phyloP scores from a whole-genome alignment of 2,329 filamentous ascomycete genomes.

The Pestalotiopsis sp. region DNA sequence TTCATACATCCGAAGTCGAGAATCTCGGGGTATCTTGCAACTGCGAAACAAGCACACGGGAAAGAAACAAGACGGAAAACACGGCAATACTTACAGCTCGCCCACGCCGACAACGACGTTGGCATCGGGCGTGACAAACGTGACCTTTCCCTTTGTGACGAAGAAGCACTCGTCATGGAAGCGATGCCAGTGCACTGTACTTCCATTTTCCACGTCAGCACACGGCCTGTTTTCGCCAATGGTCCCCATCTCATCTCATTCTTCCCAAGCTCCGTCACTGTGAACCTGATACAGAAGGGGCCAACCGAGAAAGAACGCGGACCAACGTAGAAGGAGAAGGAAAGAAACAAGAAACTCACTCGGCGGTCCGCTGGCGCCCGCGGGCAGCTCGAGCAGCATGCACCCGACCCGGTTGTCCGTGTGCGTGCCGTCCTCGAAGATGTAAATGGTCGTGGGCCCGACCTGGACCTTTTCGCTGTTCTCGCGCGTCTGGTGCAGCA shows the following conservation, averaged over 20 bases:
- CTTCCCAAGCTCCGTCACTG: not conserved
- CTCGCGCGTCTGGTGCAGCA: constrained; percentile 31
- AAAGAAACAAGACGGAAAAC: not conserved
- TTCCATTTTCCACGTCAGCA: not conserved
- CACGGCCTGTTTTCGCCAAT: not conserved
- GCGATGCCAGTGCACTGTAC: constrained; percentile 38
- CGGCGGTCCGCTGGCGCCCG: constrained; percentile 34
- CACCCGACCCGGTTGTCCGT: constrained; percentile 37
- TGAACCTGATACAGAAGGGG: no score
- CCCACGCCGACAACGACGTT: constrained; percentile 31
- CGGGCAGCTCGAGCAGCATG: constrained; percentile 34
- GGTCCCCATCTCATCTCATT: not conserved
- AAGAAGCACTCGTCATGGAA: constrained; percentile 41
- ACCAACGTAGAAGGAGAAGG: no score
- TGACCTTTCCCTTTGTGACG: constrained; percentile 35
- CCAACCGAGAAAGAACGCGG: no score
- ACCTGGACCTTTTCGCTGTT: constrained; percentile 33
- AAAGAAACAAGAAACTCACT: not conserved
- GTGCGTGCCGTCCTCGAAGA: constrained; percentile 37
- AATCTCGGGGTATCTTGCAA: not conserved
- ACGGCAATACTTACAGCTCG: constrained; percentile 22
- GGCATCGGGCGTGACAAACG: constrained; percentile 36
- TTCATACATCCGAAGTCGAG: not conserved
- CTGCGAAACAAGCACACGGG: not conserved
- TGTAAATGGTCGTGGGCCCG: constrained; percentile 36